Evolutionary conservation across 2,329 filamentous ascomycete genomes (phyloP), one percentile per base, ranked within the genome.

Genomic region (Emergomyces africanus): DNA sequence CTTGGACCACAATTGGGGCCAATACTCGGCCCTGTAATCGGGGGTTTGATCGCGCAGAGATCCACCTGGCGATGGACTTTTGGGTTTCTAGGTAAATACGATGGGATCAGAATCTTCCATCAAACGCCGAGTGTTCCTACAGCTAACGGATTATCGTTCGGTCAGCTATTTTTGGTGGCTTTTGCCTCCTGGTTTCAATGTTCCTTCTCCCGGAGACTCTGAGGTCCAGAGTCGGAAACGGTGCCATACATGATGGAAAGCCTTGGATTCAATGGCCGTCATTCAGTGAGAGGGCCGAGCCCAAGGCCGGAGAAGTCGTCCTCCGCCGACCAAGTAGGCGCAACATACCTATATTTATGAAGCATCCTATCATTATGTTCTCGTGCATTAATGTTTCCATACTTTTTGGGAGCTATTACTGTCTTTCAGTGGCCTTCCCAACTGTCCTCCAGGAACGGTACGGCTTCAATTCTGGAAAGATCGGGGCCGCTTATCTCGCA

Each of bases 121-220:
- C 18, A 23, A n/a, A 39, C n/a, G 20, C 20, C 33, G 15, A 54
- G 20, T 10, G 30, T 37, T 39, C 33, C 39, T 25, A 18, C 25
- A 35, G 25, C 23, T 60, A 37, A 57, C 42, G 18, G 25, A 23
- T 20, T 28, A 48, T 60, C 56, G 6, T 28, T 54, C 20, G 30
- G 18, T 30, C 54, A 69, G 71, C 67, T 10, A 68, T 71, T 15
- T 60, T 62, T 14, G 66, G 70, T 61, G 61, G 23, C 64, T 49
- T 59, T 61, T 2, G 68, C 61, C 64, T 60, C 66, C 28, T 71
- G 64, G 28, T 67, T 3, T 67, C 76, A 23, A 33, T 71, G 23
- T 69, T 78, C 57, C 71, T 70, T 59, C 73, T 78, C 6, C 77
- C 77, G 0, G 77, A 79, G 62, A 79, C 77, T 1, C 67, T 79